phyloP scores from a whole-genome alignment of 1,139 yeast species.

The Sugiyamaella pinicola region DNA sequence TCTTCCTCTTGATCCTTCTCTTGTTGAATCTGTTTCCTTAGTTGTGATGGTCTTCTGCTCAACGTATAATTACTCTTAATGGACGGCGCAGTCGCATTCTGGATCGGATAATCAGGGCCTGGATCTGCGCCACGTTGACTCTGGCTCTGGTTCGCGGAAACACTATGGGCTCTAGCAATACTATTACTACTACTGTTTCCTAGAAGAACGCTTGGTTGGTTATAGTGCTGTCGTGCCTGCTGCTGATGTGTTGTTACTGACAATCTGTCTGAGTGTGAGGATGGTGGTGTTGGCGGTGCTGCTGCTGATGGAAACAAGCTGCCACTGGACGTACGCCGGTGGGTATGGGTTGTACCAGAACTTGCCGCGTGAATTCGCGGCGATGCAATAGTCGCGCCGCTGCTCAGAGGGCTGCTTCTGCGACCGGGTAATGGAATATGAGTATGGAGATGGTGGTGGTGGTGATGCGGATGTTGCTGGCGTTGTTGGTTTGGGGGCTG shows the following conservation, averaged over 20 bases:
- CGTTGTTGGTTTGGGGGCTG: too few species aligned
- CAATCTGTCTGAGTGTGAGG: background rate
- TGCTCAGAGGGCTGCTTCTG: background rate
- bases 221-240: background rate
- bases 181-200: background rate
- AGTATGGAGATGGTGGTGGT: slow-evolving; percentile 21
- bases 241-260: background rate
- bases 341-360: slow-evolving; percentile 1
- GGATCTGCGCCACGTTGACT: background rate
- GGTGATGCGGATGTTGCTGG: background rate
- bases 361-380: background rate
- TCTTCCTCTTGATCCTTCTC: background rate
- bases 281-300: background rate
- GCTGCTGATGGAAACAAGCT: background rate
- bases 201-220: background rate
- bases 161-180: too few species aligned
- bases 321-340: background rate
- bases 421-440: slow-evolving; percentile 25
- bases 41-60: background rate
- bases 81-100: background rate
- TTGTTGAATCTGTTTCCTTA: background rate
- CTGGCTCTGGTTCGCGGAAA: background rate
- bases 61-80: slow-evolving; percentile 1
- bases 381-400: background rate
- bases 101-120: background rate